A percentile compares a stretch with the other conserved stretches of the same genome.
Evolutionary conservation across 2,329 filamentous ascomycete species (phyloP).

Genomic region (Dothistroma septosporum): DNA sequence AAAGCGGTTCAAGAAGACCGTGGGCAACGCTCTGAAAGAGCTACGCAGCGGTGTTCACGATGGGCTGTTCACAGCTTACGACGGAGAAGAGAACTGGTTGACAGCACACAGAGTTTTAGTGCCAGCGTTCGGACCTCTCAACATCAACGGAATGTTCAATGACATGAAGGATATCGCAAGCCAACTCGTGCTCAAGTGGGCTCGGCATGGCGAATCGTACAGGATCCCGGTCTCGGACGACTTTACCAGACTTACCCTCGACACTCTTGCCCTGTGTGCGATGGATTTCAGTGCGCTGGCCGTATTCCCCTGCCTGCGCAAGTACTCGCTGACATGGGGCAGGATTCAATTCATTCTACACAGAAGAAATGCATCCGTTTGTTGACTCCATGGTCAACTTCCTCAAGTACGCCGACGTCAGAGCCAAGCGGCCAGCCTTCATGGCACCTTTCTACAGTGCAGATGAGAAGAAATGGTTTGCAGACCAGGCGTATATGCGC

Average conservation of each 20-base stretch:
- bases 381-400: constrained; percentile 64
- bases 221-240: constrained; percentile 61
- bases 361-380: constrained; percentile 65
- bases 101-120: constrained; percentile 54
- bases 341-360: constrained; percentile 67
- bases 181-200: constrained; percentile 36
- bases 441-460: constrained; percentile 41
- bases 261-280: constrained; percentile 55
- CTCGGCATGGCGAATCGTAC: constrained; percentile 49
- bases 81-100: constrained; percentile 36
- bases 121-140: constrained; percentile 65
- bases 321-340: constrained; percentile 47
- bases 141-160: constrained; percentile 60
- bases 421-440: constrained; percentile 43
- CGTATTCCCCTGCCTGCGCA: no score
- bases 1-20: constrained; percentile 53
- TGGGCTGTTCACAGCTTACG: constrained; percentile 61
- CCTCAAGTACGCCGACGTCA: constrained; percentile 44
- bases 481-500: constrained; percentile 54
- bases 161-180: constrained; percentile 39
- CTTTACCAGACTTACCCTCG: constrained; percentile 68
- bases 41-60: constrained; percentile 59
- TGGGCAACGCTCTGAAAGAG: constrained; percentile 50
- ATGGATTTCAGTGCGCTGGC: no score
- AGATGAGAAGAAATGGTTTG: constrained; percentile 46